These are phyloP conservation scores for Neophaeococcomyces mojaviensis DNA, from an alignment of 2,329 filamentous ascomycete species.

Conservation along the genomic window DNA sequence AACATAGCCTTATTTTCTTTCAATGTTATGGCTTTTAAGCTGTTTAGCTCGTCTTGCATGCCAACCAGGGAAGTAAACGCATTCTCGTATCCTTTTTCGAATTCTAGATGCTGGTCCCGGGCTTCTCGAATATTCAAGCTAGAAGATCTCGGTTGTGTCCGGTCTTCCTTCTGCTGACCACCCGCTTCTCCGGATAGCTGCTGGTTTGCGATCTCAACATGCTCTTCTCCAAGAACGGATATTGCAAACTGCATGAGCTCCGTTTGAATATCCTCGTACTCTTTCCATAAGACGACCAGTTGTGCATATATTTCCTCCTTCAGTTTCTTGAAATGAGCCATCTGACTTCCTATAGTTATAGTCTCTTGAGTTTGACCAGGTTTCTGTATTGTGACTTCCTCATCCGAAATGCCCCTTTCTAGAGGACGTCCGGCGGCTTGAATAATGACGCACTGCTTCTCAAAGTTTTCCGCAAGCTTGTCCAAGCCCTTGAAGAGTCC, in stretches of 20 bases:
- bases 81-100: background rate
- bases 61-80: background rate
- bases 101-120: too few species aligned
- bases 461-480: background rate
- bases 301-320: background rate
- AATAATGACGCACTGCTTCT: background rate
- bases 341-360: background rate
- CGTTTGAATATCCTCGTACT: background rate
- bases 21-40: background rate
- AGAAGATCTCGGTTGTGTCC: too few species aligned
- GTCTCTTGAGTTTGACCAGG: background rate
- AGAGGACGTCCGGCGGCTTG: background rate
- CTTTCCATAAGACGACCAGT: background rate
- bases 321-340: slow-evolving; percentile 1
- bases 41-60: background rate
- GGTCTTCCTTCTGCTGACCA: background rate
- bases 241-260: background rate
- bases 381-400: background rate
- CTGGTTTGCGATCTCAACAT: background rate
- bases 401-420: background rate
- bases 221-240: background rate
- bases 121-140: too few species aligned
- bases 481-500: background rate
- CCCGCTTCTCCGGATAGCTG: background rate
- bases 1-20: background rate